A percentile compares a stretch with the other conserved stretches of the same genome.
These are phyloP conservation scores for Sabuloglossum arenarium DNA, from an alignment of 495 filamentous ascomycete genomes.

Conservation along the genomic window DNA sequence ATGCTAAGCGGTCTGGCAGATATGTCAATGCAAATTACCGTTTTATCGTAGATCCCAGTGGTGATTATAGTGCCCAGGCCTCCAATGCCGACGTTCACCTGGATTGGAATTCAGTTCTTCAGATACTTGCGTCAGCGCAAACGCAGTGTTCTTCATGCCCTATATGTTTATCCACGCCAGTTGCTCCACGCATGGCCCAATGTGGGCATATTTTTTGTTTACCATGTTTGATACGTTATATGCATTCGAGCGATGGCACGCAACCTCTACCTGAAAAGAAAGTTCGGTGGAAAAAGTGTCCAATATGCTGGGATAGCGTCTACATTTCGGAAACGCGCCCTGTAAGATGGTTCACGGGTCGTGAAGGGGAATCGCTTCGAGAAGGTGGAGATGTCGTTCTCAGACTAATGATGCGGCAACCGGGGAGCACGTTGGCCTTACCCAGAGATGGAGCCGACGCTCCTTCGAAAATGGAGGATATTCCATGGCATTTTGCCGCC, in stretches of 20 bases:
- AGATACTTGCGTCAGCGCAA: conserved; percentile 74
- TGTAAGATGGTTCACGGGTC: conserved; percentile 77
- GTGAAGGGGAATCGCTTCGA: conserved; percentile 56
- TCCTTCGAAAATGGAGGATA: conserved; percentile 41
- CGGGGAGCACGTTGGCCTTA: conserved; percentile 65
- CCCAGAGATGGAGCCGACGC: conserved; percentile 65
- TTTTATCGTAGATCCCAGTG: conserved; percentile 74
- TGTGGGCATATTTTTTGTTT: conserved; percentile 97
- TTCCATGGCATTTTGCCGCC: conserved; percentile 87
- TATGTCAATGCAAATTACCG: conserved; percentile 97
- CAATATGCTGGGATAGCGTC: conserved; percentile 82
- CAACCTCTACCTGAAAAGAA: conserved; percentile 41
- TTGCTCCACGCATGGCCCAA: conserved; percentile 90
- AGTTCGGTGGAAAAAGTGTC: conserved; percentile 82
- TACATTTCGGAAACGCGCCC: conserved; percentile 77
- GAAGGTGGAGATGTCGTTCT: conserved; percentile 82
- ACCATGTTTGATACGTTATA: conserved; percentile 83
- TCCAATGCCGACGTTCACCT: conserved; percentile 76
- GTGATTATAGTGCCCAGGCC: conserved; percentile 59
- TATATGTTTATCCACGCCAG: conserved; percentile 77
- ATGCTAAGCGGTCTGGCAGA: conserved; percentile 17
- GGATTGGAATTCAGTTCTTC: conserved; percentile 77
- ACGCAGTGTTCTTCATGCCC: conserved; percentile 80
- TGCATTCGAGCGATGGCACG: conserved; percentile 63
- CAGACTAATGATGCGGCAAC: conserved; percentile 55